phyloP scores from a whole-genome alignment of 2,329 filamentous ascomycete species.

The Fragosphaeria purpurea region DNA sequence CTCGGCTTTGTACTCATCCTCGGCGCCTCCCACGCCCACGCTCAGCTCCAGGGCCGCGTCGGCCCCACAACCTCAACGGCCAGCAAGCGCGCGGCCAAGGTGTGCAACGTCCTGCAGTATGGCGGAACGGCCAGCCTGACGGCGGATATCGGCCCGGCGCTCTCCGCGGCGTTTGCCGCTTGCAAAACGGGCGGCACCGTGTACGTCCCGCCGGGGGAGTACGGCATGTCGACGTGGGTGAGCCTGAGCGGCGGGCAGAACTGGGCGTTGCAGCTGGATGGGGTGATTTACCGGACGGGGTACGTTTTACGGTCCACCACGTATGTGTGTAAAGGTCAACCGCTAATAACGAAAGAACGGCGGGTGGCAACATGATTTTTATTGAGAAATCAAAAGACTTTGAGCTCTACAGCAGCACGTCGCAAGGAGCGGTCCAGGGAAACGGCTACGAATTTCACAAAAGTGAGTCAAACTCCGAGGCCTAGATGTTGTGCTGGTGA shows the following conservation, averaged over 20 bases:
- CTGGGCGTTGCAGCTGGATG: conserved; percentile 13
- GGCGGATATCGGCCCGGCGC: conserved; percentile 24
- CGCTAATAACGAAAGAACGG: neutral
- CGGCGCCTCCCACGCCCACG: neutral
- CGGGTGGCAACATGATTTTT: conserved; percentile 17
- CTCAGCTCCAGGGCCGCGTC: conserved; percentile 18
- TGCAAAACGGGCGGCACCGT: conserved; percentile 6
- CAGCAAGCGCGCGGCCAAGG: conserved; percentile 20
- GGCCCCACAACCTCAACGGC: conserved; percentile 18
- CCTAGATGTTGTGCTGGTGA: too few species aligned
- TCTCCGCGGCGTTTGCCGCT: neutral
- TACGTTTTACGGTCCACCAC: neutral
- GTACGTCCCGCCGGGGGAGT: conserved; percentile 14
- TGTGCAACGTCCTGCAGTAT: conserved; percentile 40
- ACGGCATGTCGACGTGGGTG: conserved; percentile 15
- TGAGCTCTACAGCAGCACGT: conserved; percentile 33
- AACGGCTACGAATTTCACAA: conserved; percentile 37
- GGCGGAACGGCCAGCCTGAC: conserved; percentile 37
- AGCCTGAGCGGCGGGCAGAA: conserved; percentile 9
- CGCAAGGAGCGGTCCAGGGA: conserved; percentile 39
- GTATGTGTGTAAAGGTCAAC: too few species aligned
- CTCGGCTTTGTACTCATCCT: neutral
- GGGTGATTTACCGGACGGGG: conserved; percentile 14
- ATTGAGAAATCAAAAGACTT: conserved; percentile 28
- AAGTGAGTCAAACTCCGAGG: neutral